Evolutionary conservation across 139 green algal species (phyloP), one percentile per base, ranked within the genome.

Genomic region (Picochlorum sp.): DNA sequence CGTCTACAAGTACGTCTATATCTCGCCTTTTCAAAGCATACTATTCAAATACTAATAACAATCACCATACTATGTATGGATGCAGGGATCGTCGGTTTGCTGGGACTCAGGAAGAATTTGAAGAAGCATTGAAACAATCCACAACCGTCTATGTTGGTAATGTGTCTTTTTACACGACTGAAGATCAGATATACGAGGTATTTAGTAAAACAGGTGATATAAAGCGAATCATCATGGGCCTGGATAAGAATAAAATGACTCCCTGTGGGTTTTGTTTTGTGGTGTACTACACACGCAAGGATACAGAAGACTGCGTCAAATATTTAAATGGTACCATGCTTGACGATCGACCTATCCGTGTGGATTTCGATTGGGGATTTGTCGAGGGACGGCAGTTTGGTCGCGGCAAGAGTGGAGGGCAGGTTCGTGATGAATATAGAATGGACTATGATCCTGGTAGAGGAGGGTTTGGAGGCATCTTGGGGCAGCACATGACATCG

Each of bases 211-310:
- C 77, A 14, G 92, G 92, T 3, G 79, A 89, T 37, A 77, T 98
- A 20, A 83, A 89, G 61, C 79, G 83, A 23, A 88, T 98, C 41
- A 75, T 97, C 34, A 97, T 99, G 91, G 94, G 94, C 0, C 82
- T 99, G 52, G 90, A 99, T 82, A 87, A 88, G 67, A 70, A 87
- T 30, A 79, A 72, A 31, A 87, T 83, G 63, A 98, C 91, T 28
- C 94, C 94, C 24, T 99, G 94, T 70, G 94, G 94, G 57, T 99
- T 99, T 68, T 92, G 81, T 55, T 99, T 99, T 60, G 91, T 98
- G 24, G 82, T 90, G 21, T 97, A 90, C 65, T 83, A 90, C 76
- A 85, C 68, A 2, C 65, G 83, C 0, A 62, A 85, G 56, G 92
- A 92, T 70, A 78, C 92, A 6, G 86, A 96, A 78, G 75, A 81